These are phyloP conservation scores for Aspergillus latus DNA, from an alignment of 2,329 filamentous ascomycete genomes.

Conservation along the genomic window DNA sequence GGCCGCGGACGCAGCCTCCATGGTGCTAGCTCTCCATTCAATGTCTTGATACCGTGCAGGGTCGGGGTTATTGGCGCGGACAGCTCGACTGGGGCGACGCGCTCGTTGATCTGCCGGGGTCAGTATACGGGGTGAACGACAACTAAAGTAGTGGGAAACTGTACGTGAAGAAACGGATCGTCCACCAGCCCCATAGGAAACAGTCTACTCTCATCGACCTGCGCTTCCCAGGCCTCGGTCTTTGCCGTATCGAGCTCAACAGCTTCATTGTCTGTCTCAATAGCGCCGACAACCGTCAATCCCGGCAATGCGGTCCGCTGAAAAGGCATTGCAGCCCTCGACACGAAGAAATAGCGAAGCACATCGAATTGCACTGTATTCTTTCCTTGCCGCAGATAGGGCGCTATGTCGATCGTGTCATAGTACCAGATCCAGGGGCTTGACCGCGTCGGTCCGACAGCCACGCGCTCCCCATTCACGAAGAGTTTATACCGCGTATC, in stretches of 20 bases:
- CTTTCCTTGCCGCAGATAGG: constrained; percentile 21
- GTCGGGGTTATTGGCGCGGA: constrained; percentile 17
- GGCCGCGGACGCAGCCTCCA: constrained; percentile 41
- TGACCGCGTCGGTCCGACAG: constrained; percentile 40
- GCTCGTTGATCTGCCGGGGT: constrained; percentile 25
- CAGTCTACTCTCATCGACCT: constrained; percentile 20
- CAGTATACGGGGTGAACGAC: background rate
- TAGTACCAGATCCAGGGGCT: constrained; percentile 37
- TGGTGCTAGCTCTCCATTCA: constrained; percentile 43
- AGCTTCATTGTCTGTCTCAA: constrained; percentile 14
- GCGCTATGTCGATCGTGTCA: constrained; percentile 30
- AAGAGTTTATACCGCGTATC: constrained; percentile 48
- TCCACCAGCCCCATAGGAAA: constrained; percentile 33
- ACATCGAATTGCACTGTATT: constrained; percentile 29
- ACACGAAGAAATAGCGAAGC: constrained; percentile 28
- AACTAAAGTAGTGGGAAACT: background rate
- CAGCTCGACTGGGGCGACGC: constrained; percentile 10
- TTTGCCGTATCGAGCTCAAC: constrained; percentile 16
- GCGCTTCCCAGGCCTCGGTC: constrained; percentile 20
- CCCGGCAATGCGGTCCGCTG: constrained; percentile 30
- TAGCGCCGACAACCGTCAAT: constrained; percentile 27
- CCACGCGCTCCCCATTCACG: constrained; percentile 39
- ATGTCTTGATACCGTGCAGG: constrained; percentile 32
- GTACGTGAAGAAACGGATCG: constrained; percentile 45
- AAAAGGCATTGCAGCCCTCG: constrained; percentile 33